phyloP scores from a whole-genome alignment of 148 eudicot genomes.

The Bassia scoparia region DNA sequence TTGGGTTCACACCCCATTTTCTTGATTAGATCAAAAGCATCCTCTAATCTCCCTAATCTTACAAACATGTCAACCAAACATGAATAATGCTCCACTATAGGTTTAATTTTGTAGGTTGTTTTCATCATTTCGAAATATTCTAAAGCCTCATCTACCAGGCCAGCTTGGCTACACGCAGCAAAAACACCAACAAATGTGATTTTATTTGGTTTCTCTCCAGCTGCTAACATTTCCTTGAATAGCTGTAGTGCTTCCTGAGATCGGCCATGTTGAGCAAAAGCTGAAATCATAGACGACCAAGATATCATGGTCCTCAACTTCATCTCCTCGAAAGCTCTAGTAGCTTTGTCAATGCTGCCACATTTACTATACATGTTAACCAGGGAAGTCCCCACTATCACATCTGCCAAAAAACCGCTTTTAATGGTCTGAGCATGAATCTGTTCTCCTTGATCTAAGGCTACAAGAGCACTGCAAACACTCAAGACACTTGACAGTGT shows the following conservation, averaged over 20 bases:
- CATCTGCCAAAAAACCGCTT: conserved; percentile 55
- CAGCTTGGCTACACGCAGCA: conserved; percentile 71
- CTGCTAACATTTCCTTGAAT: conserved; percentile 55
- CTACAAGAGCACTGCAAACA: conserved; percentile 55
- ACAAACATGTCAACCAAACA: conserved; percentile 66
- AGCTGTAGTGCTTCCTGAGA: conserved; percentile 57
- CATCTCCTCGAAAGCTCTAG: conserved; percentile 62
- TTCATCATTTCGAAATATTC: conserved; percentile 59
- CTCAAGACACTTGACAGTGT: conserved; percentile 58
- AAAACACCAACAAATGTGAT: conserved; percentile 64
- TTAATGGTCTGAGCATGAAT: conserved; percentile 68
- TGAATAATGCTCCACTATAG: conserved; percentile 63
- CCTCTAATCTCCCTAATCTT: conserved; percentile 56
- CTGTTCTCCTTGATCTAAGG: conserved; percentile 71
- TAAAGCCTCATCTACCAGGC: conserved; percentile 56
- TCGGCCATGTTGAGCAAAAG: conserved; percentile 61
- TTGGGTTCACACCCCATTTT: conserved; percentile 51
- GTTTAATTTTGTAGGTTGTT: conserved; percentile 51
- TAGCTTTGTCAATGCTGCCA: conserved; percentile 54
- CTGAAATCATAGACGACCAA: conserved; percentile 70
- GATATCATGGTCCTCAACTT: conserved; percentile 49
- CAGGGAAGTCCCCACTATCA: conserved; percentile 64
- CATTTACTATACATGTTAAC: conserved; percentile 74
- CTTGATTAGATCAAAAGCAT: conserved; percentile 59
- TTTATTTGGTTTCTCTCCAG: conserved; percentile 66